Conservation (phyloP, 2,329 filamentous ascomycete genomes). For the Fusarium virguliforme region DNA sequence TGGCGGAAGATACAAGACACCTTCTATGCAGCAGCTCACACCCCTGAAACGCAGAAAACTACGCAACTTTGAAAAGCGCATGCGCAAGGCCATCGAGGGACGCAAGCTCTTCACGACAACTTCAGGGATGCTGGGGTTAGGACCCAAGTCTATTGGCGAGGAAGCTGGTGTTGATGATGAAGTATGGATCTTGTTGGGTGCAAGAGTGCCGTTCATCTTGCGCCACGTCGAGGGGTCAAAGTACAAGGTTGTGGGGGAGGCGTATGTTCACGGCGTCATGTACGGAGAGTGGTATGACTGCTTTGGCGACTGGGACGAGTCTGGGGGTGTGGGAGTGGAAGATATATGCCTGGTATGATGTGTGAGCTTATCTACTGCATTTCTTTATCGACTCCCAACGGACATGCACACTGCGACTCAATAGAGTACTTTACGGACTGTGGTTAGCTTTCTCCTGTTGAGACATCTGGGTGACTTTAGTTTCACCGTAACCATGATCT, state of each 20-base stretch:
- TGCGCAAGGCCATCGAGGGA: neutral
- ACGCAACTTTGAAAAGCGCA: slow-evolving; percentile 3
- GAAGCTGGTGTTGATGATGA: neutral
- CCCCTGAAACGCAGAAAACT: slow-evolving; percentile 5
- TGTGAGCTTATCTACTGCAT: too few species aligned
- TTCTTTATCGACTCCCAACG: too few species aligned
- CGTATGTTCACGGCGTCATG: slow-evolving; percentile 22
- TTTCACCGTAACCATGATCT: too few species aligned
- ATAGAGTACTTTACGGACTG: too few species aligned
- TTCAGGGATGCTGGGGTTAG: neutral
- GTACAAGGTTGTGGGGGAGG: slow-evolving; percentile 18
- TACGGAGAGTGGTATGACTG: slow-evolving; percentile 7
- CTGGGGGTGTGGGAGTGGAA: slow-evolving; percentile 7
- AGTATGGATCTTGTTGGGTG: slow-evolving; percentile 7
- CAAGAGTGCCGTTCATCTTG: slow-evolving; percentile 3
- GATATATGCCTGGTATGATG: neutral
- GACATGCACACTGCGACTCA: too few species aligned
- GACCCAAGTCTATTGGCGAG: slow-evolving; percentile 3
- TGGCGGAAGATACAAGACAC: neutral
- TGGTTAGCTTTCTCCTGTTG: too few species aligned
- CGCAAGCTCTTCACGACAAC: slow-evolving; percentile 9
- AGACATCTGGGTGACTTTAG: too few species aligned
- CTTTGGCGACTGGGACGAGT: slow-evolving; percentile 1
- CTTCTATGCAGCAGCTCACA: slow-evolving; percentile 5
- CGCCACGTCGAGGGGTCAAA: slow-evolving; percentile 3